phyloP scores from a whole-genome alignment of 306 rosid genomes.

The Leucaena leucocephala region DNA sequence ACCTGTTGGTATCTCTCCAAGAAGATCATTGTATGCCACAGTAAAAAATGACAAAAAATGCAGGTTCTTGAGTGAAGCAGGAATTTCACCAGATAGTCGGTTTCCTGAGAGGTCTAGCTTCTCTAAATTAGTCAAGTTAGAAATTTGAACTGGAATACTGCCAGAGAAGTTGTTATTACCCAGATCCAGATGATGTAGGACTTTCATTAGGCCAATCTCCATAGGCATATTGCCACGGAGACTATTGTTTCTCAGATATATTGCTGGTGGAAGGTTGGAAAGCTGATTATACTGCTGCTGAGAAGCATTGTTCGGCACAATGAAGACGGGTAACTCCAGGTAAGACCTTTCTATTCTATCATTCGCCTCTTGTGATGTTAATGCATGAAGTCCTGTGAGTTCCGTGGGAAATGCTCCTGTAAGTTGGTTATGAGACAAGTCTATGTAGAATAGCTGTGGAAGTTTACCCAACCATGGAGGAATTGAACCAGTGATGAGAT shows the following conservation, averaged over 20 bases:
- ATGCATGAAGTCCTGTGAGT: conserved; percentile 60
- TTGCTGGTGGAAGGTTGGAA: conserved; percentile 74
- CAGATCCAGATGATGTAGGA: conserved; percentile 67
- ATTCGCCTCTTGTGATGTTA: conserved; percentile 51
- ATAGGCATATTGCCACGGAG: conserved; percentile 67
- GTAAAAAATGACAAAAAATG: conserved; percentile 84
- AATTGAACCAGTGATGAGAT: conserved; percentile 61
- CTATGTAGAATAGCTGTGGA: conserved; percentile 77
- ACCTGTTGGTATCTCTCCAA: conserved; percentile 77
- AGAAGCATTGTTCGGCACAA: conserved; percentile 64
- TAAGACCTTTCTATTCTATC: conserved; percentile 53
- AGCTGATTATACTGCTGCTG: conserved; percentile 81
- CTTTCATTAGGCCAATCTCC: conserved; percentile 67
- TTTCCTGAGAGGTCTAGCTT: conserved; percentile 73
- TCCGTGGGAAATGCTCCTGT: conserved; percentile 65
- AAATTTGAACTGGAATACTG: conserved; percentile 66
- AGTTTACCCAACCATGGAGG: conserved; percentile 76
- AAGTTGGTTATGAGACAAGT: conserved; percentile 66
- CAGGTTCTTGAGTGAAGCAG: conserved; percentile 63
- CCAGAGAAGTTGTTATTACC: conserved; percentile 73
- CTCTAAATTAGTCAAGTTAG: conserved; percentile 75
- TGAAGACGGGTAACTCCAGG: conserved; percentile 86
- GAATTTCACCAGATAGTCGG: conserved; percentile 76
- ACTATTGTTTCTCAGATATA: conserved; percentile 66
- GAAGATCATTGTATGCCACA: conserved; percentile 79